Evolutionary conservation across 305 asterid genomes (phyloP), one percentile per base, ranked within the genome.

Genomic region (Ajuga reptans): DNA sequence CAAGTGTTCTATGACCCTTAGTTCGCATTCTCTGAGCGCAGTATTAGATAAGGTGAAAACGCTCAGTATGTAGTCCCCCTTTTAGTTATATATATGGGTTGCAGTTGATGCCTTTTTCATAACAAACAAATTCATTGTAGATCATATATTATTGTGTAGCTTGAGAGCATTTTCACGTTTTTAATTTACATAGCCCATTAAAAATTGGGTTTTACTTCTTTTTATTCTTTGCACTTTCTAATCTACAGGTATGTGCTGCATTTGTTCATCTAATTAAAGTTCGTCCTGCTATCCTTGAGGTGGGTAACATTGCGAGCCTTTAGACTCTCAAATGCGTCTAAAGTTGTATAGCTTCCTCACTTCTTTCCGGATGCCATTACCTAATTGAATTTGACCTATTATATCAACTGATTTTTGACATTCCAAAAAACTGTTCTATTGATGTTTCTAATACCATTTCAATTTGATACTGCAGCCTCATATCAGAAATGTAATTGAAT

Each of bases 181-280:
- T 16, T 2, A 45, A 14, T 14, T 10, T 52, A 50, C 52, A 37
- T 42, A 31, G 12, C 11, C 6, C 15, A 46, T 56, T 16, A 12
- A 62, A 61, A 68, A 17, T 70, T 74, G 49, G 65, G 68, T 41
- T 18, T 42, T 46, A 39, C 50, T 31, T 17, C 53, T 41, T 53
- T 18, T 17, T 42, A 12, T 6, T 58, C 14, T 37, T 43, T 71
- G 6, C 6, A 3, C 52, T 29, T 51, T 46, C 39, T 50, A 9
- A 46, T 77, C 78, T 53, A 77, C 87, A 94, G 99, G 99, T 94
- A 36, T 94, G 97, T 80, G 66, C 97, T 66, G 99, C 99, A 67
- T 94, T 94, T 78, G 99, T 94, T 75, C 98, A 94, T 72, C 85
- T 94, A 70, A 80, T 91, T 70, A 98, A 89, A 82, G 90, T 91